phyloP scores from a whole-genome alignment of 208 protist species.

The Leishmania martiniquensis region DNA sequence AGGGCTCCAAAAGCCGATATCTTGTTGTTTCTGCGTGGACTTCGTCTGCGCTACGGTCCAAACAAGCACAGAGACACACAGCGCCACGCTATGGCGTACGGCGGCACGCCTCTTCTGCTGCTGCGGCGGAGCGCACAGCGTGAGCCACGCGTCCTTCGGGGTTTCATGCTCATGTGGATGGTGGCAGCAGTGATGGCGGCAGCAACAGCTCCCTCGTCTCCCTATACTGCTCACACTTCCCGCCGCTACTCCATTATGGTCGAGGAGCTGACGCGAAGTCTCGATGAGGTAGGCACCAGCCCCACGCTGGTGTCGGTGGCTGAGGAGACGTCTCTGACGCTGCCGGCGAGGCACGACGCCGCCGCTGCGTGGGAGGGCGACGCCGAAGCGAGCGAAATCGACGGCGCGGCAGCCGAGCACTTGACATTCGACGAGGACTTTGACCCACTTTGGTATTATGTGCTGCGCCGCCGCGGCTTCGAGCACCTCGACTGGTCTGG shows the following conservation, averaged over 20 bases:
- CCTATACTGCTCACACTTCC: conserved; percentile 19
- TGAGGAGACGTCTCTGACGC: conserved; percentile 36
- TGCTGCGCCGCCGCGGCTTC: conserved; percentile 57
- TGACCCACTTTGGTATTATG: conserved; percentile 78
- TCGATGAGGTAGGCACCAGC: conserved; percentile 35
- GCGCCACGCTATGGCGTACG: background rate
- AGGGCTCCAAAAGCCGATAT: background rate
- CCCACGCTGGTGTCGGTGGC: conserved; percentile 62
- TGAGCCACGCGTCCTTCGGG: background rate
- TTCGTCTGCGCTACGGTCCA: no score
- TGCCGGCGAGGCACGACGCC: conserved; percentile 10
- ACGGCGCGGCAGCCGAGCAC: conserved; percentile 30
- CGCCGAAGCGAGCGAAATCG: conserved; percentile 14
- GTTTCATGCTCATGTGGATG: conserved; percentile 5
- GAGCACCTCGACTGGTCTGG: conserved; percentile 72
- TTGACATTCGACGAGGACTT: conserved; percentile 73
- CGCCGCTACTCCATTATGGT: conserved; percentile 51
- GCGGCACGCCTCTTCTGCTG: background rate
- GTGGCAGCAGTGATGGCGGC: background rate
- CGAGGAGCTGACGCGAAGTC: conserved; percentile 45
- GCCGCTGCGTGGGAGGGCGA: conserved; percentile 25
- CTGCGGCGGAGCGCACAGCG: background rate
- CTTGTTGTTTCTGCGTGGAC: background rate
- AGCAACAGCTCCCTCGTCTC: background rate
- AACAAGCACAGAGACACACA: background rate